Evolutionary conservation across 768 basidiomycete species (phyloP), one percentile per base, ranked within the genome.

Genomic region (Mycena haematopus): DNA sequence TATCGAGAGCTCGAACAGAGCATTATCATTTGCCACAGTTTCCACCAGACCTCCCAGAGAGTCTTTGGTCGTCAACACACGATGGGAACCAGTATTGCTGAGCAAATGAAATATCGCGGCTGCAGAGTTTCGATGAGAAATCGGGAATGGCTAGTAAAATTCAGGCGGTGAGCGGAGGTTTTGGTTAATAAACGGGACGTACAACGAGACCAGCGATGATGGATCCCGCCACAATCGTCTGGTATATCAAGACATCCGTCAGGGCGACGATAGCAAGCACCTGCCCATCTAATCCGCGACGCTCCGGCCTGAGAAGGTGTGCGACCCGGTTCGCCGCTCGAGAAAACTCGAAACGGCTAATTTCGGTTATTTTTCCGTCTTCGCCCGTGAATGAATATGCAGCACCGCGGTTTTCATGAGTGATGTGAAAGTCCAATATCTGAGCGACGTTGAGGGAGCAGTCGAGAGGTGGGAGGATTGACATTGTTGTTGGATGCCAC

Each of bases 281-380:
- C 22, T 70, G 70, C 11, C 73, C 74, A n/a, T 78, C 73, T 2
- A 65, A 62, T 1, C 77, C 71, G 35, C 52, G 54, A 2, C 77
- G 73, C 19, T 65, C 63, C 0, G 80, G 80, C 17, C 78, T 73
- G 14, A 83, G 46, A 22, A 68, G 61, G 62, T 79, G 78, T 0
- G 81, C 80, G 24, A 78, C 70, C 17, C 81, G 76, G 59, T 83
- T 78, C 44, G 74, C 75, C 10, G 82, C 83, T 11, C 78, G 76
- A 19, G 73, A 76, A 64, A 83, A 84, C 55, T 84, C 80, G 9
- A 80, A 57, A 52, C 76, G 75, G 6, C 77, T 73, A 29, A 84
- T 74, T 29, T 65, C 57, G 8, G 71, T 70, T 14, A 74, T 61
- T 6, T 70, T 49, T 24, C 29, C 59, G 1, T 58, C 58, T 14